Conservation (phyloP, 1,284 basidiomycete species). For the Dichomitus squalens region DNA sequence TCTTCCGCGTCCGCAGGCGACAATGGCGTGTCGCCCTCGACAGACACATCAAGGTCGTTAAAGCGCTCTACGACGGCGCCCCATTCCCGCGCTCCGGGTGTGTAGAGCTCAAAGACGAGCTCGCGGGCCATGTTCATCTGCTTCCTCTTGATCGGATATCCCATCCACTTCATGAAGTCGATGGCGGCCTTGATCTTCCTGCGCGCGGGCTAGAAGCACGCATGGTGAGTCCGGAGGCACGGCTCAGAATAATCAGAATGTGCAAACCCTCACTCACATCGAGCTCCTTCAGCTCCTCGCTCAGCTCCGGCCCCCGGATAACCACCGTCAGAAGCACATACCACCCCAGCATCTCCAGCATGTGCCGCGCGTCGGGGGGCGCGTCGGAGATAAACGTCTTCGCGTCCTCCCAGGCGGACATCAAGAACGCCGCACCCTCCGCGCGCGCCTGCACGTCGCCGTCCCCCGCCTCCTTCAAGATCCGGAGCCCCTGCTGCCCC, state of each 20-base stretch:
- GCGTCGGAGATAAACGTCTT: slow-evolving; percentile 52
- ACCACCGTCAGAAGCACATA: slow-evolving; percentile 50
- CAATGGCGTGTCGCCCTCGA: slow-evolving; percentile 39
- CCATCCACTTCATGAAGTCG: slow-evolving; percentile 47
- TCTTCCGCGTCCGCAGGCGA: slow-evolving; percentile 44
- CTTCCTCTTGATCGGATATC: slow-evolving; percentile 45
- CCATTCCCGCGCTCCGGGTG: slow-evolving; percentile 47
- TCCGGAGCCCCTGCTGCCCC: slow-evolving; percentile 48
- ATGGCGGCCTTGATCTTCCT: slow-evolving; percentile 49
- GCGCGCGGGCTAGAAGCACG: slow-evolving; percentile 37
- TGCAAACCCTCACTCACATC: slow-evolving; percentile 38
- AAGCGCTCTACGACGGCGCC: slow-evolving; percentile 37
- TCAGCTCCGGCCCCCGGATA: slow-evolving; percentile 48
- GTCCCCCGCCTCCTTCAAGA: slow-evolving; percentile 42
- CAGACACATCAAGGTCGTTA: slow-evolving; percentile 27
- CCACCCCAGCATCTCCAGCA: slow-evolving; percentile 57
- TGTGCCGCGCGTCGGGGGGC: slow-evolving; percentile 58
- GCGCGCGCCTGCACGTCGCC: slow-evolving; percentile 48
- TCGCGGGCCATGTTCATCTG: slow-evolving; percentile 48
- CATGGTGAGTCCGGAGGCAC: not conserved
- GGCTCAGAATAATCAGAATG: not conserved
- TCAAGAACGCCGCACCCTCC: slow-evolving; percentile 59
- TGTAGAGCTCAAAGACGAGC: slow-evolving; percentile 44
- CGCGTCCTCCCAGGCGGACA: slow-evolving; percentile 55
- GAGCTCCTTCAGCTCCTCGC: slow-evolving; percentile 48